phyloP scores from a whole-genome alignment of 164 flowering plant species.

The Liriodendron chinense region DNA sequence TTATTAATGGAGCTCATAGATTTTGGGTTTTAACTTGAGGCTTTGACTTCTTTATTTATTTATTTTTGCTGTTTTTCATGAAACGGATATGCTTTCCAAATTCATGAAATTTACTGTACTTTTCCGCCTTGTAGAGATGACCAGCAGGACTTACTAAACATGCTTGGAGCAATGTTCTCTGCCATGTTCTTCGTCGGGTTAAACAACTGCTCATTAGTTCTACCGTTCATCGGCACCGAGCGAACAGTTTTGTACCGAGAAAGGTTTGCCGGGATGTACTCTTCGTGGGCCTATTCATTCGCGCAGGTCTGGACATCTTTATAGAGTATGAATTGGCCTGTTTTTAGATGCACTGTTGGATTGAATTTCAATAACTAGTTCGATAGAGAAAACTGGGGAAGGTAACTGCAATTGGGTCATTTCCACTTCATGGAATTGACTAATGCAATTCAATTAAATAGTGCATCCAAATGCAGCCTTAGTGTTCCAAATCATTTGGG shows the following conservation, averaged over 20 bases:
- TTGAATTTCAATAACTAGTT: too few relatives aligned
- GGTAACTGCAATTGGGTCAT: too few relatives aligned
- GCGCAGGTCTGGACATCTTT: constrained; percentile 35
- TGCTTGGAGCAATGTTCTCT: constrained; percentile 41
- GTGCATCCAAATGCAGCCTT: too few relatives aligned
- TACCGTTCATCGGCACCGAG: constrained; percentile 38
- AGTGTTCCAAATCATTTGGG: too few relatives aligned
- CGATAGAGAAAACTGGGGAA: too few relatives aligned
- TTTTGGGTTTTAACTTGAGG: too few relatives aligned
- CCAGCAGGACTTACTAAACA: constrained; percentile 42
- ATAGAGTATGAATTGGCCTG: background rate
- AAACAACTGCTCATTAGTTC: constrained; percentile 36
- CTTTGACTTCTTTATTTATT: too few relatives aligned
- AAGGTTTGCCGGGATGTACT: constrained; percentile 52
- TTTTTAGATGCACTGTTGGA: too few relatives aligned
- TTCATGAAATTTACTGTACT: background rate
- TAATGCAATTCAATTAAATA: too few relatives aligned
- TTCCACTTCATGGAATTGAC: too few relatives aligned
- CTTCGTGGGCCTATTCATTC: constrained; percentile 42
- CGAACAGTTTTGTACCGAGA: constrained; percentile 46
- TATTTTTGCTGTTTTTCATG: too few relatives aligned
- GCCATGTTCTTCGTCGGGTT: constrained; percentile 35
- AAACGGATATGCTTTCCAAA: background rate
- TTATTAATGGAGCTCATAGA: too few relatives aligned
- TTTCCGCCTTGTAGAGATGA: constrained; percentile 23